Conservation (phyloP, 495 filamentous ascomycete genomes). For the Penicillium bialowiezense region DNA sequence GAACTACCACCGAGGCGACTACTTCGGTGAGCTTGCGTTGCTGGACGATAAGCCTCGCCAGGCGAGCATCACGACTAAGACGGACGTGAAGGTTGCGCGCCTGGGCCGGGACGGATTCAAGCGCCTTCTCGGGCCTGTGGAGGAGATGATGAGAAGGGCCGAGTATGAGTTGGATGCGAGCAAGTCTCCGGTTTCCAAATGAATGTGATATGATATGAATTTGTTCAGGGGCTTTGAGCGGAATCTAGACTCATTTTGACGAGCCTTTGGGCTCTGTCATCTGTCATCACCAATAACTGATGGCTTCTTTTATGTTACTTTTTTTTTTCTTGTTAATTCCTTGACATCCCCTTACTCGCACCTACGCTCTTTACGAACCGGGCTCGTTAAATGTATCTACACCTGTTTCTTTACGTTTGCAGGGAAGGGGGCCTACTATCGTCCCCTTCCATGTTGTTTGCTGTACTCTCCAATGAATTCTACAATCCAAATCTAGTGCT, state of each 20-base stretch:
- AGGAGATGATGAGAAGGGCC: constrained; percentile 88
- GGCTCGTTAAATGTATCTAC: constrained; percentile 24
- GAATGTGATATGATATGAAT: constrained; percentile 24
- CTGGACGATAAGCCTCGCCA: constrained; percentile 91
- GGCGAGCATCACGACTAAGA: constrained; percentile 79
- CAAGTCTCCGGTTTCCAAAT: constrained; percentile 24
- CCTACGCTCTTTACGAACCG: constrained; percentile 24
- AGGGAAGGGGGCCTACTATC: constrained; percentile 20
- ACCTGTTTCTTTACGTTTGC: constrained; percentile 14
- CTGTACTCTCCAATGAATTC: constrained; percentile 2
- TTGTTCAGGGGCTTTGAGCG: not conserved
- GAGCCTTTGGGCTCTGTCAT: not conserved
- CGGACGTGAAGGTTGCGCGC: constrained; percentile 85
- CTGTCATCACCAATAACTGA: constrained; percentile 3
- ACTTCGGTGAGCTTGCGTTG: constrained; percentile 92
- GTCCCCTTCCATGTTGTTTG: constrained; percentile 21
- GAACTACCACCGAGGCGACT: constrained; percentile 84
- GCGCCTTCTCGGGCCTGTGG: constrained; percentile 86
- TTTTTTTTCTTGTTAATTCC: constrained; percentile 2
- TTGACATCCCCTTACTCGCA: constrained; percentile 1
- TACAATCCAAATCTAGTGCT: not conserved
- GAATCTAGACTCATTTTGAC: constrained; percentile 2
- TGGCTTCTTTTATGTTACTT: not conserved
- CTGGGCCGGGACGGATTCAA: constrained; percentile 94
- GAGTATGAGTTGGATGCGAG: constrained; percentile 47